Evolutionary conservation across 2,329 filamentous ascomycete genomes (phyloP).

Genomic region (Beauveria bassiana): DNA sequence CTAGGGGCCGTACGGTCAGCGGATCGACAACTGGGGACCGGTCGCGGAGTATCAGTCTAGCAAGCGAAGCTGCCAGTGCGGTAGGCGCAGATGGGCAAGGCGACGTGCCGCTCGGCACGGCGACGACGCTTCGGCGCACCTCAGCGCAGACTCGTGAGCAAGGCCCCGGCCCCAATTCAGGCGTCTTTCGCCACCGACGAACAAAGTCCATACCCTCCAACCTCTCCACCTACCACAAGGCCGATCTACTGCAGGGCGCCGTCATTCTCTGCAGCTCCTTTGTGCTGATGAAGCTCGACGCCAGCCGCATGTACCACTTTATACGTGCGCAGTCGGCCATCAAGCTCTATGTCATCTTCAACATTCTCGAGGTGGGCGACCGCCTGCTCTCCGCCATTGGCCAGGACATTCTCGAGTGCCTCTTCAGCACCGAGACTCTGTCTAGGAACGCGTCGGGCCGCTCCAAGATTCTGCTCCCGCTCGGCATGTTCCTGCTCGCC

Average conservation of each 20-base stretch:
- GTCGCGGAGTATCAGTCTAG: constrained; percentile 33
- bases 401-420: constrained; percentile 91
- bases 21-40: constrained; percentile 28
- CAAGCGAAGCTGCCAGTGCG: constrained; percentile 18
- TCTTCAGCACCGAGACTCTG: constrained; percentile 88
- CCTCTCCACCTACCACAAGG: constrained; percentile 83
- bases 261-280: constrained; percentile 81
- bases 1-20: constrained; percentile 28
- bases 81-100: not conserved
- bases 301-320: constrained; percentile 95
- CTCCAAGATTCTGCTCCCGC: constrained; percentile 80
- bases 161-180: constrained; percentile 24
- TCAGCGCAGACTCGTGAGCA: constrained; percentile 14
- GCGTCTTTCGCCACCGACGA: constrained; percentile 55
- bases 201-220: constrained; percentile 80
- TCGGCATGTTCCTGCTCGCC: constrained; percentile 85
- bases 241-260: constrained; percentile 83
- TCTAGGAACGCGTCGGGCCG: constrained; percentile 81
- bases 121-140: constrained; percentile 13
- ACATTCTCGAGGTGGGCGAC: constrained; percentile 89
- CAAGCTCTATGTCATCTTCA: constrained; percentile 98
- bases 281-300: constrained; percentile 84
- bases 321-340: constrained; percentile 95
- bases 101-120: not conserved
- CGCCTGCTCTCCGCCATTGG: constrained; percentile 83